These are phyloP conservation scores for Phlebiopsis flavidoalba DNA, from an alignment of 768 basidiomycete species.

Conservation along the genomic window DNA sequence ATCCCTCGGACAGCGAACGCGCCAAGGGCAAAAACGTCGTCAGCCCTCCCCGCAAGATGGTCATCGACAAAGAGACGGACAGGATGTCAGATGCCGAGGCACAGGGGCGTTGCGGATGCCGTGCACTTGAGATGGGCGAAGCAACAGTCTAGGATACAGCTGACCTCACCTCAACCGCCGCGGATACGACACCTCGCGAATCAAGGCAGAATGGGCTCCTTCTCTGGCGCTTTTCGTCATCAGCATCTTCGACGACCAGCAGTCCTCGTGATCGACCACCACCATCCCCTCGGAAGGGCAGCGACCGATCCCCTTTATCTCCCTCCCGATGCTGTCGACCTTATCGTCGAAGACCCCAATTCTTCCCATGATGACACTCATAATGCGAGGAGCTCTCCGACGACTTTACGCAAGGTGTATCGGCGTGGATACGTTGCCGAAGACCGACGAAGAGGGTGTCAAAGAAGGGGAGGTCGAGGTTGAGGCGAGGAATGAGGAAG, in stretches of 20 bases:
- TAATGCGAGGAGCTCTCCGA: slow-evolving; percentile 58
- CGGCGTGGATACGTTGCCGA: slow-evolving; percentile 40
- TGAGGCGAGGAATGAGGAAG: slow-evolving; percentile 20
- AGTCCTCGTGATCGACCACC: slow-evolving; percentile 16
- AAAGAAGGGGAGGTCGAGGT: slow-evolving; percentile 39
- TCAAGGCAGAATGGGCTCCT: slow-evolving; percentile 6
- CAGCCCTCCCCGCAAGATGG: slow-evolving; percentile 17
- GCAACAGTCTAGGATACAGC: slow-evolving; percentile 13
- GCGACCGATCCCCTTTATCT: slow-evolving; percentile 31
- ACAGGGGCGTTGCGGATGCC: slow-evolving; percentile 24
- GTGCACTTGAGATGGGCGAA: slow-evolving; percentile 46
- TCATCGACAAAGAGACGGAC: slow-evolving; percentile 48
- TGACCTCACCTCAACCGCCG: slow-evolving; percentile 18
- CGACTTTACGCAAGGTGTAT: slow-evolving; percentile 49
- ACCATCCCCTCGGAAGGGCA: slow-evolving; percentile 16
- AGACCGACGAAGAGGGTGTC: slow-evolving; percentile 28
- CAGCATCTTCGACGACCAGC: slow-evolving; percentile 12
- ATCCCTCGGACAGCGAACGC: slow-evolving; percentile 15
- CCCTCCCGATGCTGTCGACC: slow-evolving; percentile 81
- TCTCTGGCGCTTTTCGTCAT: slow-evolving; percentile 11
- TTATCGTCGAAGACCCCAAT: slow-evolving; percentile 68
- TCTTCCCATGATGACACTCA: slow-evolving; percentile 49
- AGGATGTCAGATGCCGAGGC: slow-evolving; percentile 22
- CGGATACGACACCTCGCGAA: slow-evolving; percentile 13
- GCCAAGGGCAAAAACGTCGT: slow-evolving; percentile 15